These are phyloP conservation scores for Stephanodiscus triporus DNA, from an alignment of 108 stramenopile genomes.

Conservation along the genomic window DNA sequence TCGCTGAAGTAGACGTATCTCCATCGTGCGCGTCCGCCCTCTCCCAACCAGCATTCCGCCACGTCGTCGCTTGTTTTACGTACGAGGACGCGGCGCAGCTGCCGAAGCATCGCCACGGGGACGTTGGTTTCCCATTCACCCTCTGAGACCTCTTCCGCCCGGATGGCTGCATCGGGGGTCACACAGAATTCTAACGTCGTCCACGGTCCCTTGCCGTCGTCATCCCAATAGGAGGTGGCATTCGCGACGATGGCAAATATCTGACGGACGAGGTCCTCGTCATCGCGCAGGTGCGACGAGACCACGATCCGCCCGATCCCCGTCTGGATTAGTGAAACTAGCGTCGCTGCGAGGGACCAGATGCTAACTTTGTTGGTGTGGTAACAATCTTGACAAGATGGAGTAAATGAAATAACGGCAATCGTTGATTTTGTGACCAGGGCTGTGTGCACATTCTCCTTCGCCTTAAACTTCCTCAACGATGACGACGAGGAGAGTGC, in stretches of 20 bases:
- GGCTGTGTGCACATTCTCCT: neutral
- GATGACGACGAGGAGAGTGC: slow-evolving; percentile 2
- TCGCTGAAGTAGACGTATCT: slow-evolving; percentile 56
- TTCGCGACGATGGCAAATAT: slow-evolving; percentile 28
- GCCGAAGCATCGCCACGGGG: slow-evolving; percentile 39
- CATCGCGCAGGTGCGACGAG: slow-evolving; percentile 19
- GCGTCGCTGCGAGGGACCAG: slow-evolving; percentile 43
- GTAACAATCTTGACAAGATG: neutral
- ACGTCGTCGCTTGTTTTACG: neutral
- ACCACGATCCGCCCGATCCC: slow-evolving; percentile 51
- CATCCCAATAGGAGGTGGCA: neutral
- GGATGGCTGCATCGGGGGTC: slow-evolving; percentile 10
- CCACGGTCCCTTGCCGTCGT: neutral
- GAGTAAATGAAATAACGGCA: slow-evolving; percentile 34
- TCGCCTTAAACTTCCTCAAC: neutral
- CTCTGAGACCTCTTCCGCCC: neutral
- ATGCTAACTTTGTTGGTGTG: neutral
- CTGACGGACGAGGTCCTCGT: slow-evolving; percentile 17
- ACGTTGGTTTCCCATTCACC: neutral
- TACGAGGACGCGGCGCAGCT: slow-evolving; percentile 40
- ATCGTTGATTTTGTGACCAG: slow-evolving; percentile 22
- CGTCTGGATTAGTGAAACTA: slow-evolving; percentile 32
- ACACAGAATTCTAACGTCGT: slow-evolving; percentile 21
- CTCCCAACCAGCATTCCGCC: slow-evolving; percentile 38
- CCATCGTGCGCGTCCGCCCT: slow-evolving; percentile 15